Conservation (phyloP, 805 yeast genomes). For the Metschnikowia cerradonensis region DNA sequence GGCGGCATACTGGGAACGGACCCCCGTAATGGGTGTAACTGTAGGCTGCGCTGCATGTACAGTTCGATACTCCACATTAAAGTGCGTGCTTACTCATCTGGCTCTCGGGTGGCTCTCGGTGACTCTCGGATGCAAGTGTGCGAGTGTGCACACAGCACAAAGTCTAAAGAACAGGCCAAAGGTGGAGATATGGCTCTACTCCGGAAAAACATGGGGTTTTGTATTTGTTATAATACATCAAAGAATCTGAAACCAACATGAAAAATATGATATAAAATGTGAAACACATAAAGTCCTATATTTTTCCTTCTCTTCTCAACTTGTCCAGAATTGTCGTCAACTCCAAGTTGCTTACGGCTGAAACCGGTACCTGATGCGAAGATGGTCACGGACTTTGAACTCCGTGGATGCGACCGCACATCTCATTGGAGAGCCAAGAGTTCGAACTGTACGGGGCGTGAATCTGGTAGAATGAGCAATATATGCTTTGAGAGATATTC, state of each 20-base stretch:
- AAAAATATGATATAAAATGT: too few relatives aligned
- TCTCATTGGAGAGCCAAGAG: neutral
- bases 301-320: too few relatives aligned
- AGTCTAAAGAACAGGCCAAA: neutral
- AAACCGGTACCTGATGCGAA: constrained; percentile 3
- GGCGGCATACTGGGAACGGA: neutral
- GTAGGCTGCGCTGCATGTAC: neutral
- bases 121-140: neutral
- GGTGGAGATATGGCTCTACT: neutral
- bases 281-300: too few relatives aligned
- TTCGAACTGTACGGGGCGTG: neutral
- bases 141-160: too few relatives aligned
- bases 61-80: neutral
- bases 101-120: neutral
- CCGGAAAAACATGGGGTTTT: too few relatives aligned
- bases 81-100: neutral
- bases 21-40: neutral
- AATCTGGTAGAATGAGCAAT: neutral
- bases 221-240: too few relatives aligned
- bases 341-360: neutral
- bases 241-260: too few relatives aligned
- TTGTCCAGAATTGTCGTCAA: too few relatives aligned
- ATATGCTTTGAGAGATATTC: too few relatives aligned
- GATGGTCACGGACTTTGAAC: constrained; percentile 1
- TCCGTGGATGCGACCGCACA: neutral